phyloP scores from a whole-genome alignment of 1,139 yeast genomes.

The Martiniozyma asiatica region DNA sequence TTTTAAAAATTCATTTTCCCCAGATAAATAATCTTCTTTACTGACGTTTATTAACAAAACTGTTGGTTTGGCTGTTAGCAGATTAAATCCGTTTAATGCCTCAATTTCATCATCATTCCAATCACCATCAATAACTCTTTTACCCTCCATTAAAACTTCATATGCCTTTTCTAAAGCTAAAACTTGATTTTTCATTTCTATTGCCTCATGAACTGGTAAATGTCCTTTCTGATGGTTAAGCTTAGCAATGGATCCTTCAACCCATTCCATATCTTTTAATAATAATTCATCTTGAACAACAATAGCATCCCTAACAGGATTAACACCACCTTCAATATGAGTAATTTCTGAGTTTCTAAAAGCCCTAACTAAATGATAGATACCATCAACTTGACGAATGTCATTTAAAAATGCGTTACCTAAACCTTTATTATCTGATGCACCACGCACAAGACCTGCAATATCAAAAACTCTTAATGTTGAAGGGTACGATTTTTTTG shows the following conservation, averaged over 20 bases:
- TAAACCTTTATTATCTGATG: slow-evolving; percentile 64
- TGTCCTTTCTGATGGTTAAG: slow-evolving; percentile 31
- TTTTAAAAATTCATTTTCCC: slow-evolving; percentile 29
- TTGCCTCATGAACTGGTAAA: slow-evolving; percentile 23
- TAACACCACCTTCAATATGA: slow-evolving; percentile 51
- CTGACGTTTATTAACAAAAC: slow-evolving; percentile 49
- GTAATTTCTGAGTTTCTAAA: slow-evolving; percentile 58
- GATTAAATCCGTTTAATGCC: slow-evolving; percentile 44
- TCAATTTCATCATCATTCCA: slow-evolving; percentile 51
- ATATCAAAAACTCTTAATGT: slow-evolving; percentile 55
- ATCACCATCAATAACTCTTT: slow-evolving; percentile 33
- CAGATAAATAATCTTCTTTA: slow-evolving; percentile 37
- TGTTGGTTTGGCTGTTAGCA: slow-evolving; percentile 63
- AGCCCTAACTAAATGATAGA: slow-evolving; percentile 60
- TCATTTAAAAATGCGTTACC: slow-evolving; percentile 67
- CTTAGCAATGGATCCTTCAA: slow-evolving; percentile 43
- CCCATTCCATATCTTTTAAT: slow-evolving; percentile 58
- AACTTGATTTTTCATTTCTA: slow-evolving; percentile 30
- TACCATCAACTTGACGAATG: slow-evolving; percentile 63
- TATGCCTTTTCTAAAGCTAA: slow-evolving; percentile 34
- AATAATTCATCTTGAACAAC: slow-evolving; percentile 63
- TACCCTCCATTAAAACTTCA: slow-evolving; percentile 46
- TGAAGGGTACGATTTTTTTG: slow-evolving; percentile 37
- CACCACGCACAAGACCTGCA: slow-evolving; percentile 66
- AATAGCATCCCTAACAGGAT: slow-evolving; percentile 56